Evolutionary conservation across 805 yeast genomes (phyloP).

Genomic region (Metschnikowia lunata): DNA sequence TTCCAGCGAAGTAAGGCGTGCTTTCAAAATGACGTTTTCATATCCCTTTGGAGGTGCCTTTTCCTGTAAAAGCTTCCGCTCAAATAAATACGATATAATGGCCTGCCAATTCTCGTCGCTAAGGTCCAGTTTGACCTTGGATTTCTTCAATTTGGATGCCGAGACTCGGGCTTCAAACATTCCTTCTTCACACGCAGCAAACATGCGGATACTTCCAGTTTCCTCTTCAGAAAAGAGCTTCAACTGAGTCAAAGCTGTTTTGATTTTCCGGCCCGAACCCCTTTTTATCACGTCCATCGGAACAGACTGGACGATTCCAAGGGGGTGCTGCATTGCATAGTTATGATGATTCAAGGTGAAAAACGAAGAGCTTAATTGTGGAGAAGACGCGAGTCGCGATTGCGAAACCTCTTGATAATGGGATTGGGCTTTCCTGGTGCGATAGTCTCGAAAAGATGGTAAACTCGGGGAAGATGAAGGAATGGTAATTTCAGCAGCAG

Average conservation of each 20-base stretch:
- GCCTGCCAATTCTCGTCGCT: conserved; percentile 18
- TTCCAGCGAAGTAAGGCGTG: conserved; percentile 22
- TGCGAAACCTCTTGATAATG: background rate
- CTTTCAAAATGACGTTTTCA: conserved; percentile 14
- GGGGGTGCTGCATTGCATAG: no score
- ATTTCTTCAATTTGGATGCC: conserved; percentile 4
- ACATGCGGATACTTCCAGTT: background rate
- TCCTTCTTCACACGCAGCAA: conserved; percentile 19
- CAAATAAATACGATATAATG: conserved; percentile 18
- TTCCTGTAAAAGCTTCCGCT: conserved; percentile 1
- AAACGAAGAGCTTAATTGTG: background rate
- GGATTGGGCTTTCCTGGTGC: no score
- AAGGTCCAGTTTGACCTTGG: conserved; percentile 10
- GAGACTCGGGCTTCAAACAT: conserved; percentile 9
- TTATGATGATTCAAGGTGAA: no score
- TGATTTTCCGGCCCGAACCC: conserved; percentile 4
- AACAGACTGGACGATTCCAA: conserved; percentile 1
- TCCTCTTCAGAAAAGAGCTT: background rate
- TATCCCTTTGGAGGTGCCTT: conserved; percentile 8
- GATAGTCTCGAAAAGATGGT: no score
- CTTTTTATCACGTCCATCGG: conserved; percentile 8
- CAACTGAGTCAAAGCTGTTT: conserved; percentile 10
- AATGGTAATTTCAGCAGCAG: no score
- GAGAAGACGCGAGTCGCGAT: background rate
- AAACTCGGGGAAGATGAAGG: no score